Evolutionary conservation across 1,139 yeast genomes (phyloP), one percentile per base, ranked within the genome.

Genomic region (Entelexis sorbosivorans): DNA sequence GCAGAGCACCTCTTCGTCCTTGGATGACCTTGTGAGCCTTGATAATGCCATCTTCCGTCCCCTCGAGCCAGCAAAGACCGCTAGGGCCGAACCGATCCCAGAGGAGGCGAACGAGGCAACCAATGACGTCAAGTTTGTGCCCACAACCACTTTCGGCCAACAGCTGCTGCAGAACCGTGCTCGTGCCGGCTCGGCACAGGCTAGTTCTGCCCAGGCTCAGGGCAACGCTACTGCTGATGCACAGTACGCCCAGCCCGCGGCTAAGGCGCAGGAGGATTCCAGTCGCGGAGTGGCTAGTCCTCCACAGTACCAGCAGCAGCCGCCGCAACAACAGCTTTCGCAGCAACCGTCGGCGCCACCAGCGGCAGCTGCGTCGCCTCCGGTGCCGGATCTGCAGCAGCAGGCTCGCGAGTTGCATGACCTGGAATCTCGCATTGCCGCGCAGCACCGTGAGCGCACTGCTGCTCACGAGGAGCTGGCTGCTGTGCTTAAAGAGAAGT

Each of bases 71-170:
- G 43, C 48, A 3, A 44, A 44, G 39, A 29, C 38, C 26, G 5
- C 44, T 24, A 28, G 36, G 31, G 32, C 42, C 13, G 38, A 24
- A 13, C 19, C 43, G 33, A 24, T 38, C 10, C 44, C 44, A 5
- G 33, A 40, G 44, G 40, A 17, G 42, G 13, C 22, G 17, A 38
- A 50, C n/a, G 48, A 32, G 31, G 19, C 43, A 28, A 39, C 47
- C 13, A 39, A 36, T 5, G 45, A 55, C 48, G 46, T 57, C 61
- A 63, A 57, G 49, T 75, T 75, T 62, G 72, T 72, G 44, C 91
- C 93, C 13, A 73, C 85, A 2, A 81, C 89, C 0, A 68, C 72
- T 32, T 83, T 83, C 69, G 93, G 93, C 24, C 88, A 79, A 63
- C 68, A 72, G 20, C 69, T 80, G 56, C 59, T 67, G 48, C 44